These are phyloP conservation scores for Populus davidiana DNA, from an alignment of 345 rosid species.

Conservation along the genomic window DNA sequence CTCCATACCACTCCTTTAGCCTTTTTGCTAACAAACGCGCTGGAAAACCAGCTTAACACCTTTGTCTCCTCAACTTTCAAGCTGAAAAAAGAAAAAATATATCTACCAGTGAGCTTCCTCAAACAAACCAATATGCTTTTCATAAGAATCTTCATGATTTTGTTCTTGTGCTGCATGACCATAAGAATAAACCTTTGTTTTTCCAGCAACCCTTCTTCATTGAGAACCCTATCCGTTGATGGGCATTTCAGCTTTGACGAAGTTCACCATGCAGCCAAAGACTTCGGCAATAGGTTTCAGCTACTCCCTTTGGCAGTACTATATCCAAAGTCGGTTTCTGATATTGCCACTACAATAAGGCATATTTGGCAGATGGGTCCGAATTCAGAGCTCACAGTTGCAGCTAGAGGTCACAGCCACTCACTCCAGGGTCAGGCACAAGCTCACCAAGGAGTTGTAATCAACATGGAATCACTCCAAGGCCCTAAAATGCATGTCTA, in stretches of 20 bases:
- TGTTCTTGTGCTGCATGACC: conserved; percentile 62
- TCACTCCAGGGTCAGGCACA: conserved; percentile 33
- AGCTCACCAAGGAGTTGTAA: conserved; percentile 22
- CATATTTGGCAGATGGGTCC: conserved; percentile 86
- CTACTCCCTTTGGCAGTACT: conserved; percentile 69
- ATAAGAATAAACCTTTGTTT: conserved; percentile 54
- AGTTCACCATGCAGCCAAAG: conserved; percentile 69
- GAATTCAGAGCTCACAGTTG: conserved; percentile 68
- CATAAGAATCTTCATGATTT: conserved; percentile 50
- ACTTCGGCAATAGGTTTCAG: conserved; percentile 75
- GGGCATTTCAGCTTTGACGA: conserved; percentile 73
- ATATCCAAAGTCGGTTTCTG: conserved; percentile 74
- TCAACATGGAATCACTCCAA: conserved; percentile 29
- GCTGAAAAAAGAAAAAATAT: conserved; percentile 29
- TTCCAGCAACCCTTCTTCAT: conserved; percentile 58
- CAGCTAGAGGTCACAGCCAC: conserved; percentile 36
- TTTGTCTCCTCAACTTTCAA: conserved; percentile 18
- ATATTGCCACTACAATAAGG: conserved; percentile 64
- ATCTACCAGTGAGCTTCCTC: conserved; percentile 35
- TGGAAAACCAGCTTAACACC: conserved; percentile 26
- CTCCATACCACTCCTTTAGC: conserved; percentile 31
- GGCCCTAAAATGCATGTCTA: conserved; percentile 11
- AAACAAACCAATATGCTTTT: conserved; percentile 46
- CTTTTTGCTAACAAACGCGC: conserved; percentile 14
- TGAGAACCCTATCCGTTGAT: conserved; percentile 54